Evolutionary conservation across 2,329 filamentous ascomycete genomes (phyloP), one percentile per base, ranked within the genome.

Genomic region (Leptographium flavum): DNA sequence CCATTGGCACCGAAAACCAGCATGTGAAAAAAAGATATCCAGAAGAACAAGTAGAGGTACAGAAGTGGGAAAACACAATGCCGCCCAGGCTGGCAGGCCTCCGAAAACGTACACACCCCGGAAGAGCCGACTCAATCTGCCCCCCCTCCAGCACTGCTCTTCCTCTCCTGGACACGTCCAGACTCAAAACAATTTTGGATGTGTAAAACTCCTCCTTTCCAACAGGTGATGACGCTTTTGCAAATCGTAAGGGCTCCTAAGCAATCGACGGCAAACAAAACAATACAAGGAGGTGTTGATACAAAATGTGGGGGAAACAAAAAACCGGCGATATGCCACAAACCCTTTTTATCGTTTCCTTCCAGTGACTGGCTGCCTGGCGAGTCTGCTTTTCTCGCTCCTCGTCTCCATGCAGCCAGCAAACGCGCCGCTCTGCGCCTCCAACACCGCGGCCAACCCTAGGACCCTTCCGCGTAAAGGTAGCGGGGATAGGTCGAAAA

Each of bases 401-500:
- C 30, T 33, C 25, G 37, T 31, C 15, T 6, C n/a, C n/a, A n/a
- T n/a, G 31, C 27, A 17, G 32, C 25, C 14, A 33, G 28, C 35
- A 36, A 36, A 27, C 35, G 27, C 22, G n/a, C 38, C 41, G 23
- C 43, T 40, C 35, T 11, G 39, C 35, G 33, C 49, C 49, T 47
- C 46, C 44, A 50, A 50, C 50, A 50, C 49, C 49, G 41, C 48
- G 47, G 46, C 31, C 44, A 46, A 50, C 54, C 54, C 53, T 56
- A 53, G 45, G 49, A 45, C 50, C 50, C 49, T 39, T 50, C 56
- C 53, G 52, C 50, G 32, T 53, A 55, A 56, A 50, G 35, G 35
- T 42, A 50, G 52, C 50, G 55, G 55, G 52, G 49, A 54, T 55
- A 54, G 54, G 53, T 50, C 47, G 50, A 55, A 53, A 60, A 62